Base-by-base conservation (phyloP, 2,329 filamentous ascomycete species). In the Aaosphaeria pasadenensis region DNA sequence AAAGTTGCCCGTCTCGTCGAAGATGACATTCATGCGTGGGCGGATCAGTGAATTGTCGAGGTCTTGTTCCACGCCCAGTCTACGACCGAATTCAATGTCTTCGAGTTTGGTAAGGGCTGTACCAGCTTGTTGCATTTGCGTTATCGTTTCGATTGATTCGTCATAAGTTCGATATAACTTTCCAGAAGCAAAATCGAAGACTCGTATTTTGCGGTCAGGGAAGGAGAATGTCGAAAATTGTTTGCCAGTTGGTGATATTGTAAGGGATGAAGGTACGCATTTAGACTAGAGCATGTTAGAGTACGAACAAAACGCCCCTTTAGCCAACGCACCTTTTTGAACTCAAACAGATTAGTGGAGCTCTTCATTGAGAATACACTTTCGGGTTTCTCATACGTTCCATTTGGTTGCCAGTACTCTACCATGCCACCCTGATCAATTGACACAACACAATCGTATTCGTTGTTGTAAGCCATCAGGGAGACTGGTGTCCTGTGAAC, bases 1-100 rank as follows among this genome's bases (percentile, higher is more conserved):
- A 70, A 99, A 99, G 68, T 99, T 85, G 4, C 91, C 89, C 1
- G 91, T 96, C 72, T 99, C 94, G 67, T 99, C 94, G 66, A 97
- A 99, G 33, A 91, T 84, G 53, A 97, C 84, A 64, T 95, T 97
- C 54, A 87, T 81, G 57, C 89, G 89, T 59, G 84, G 78, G 41
- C 81, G 81, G 33, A 89, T 74, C 1, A 79, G 70, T 9, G 84
- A 77, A 29, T 84, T 84, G 60, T 96, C 91, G 4, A 97, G 76
- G 48, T 96, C 92, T 39, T 87, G 84, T 71, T 99, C 94, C 4
- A 90, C 82, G 3, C 89, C 92, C 32, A 97, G 74, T 17, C 92
- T 82, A 38, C 94, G 84, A 4, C 92, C 91, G 64, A 99, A 97
- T 58, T 99, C 94, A 4, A 96, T 83, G 53, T 90, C 84, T 47